A percentile compares a stretch with the other conserved stretches of the same genome.
phyloP scores from a whole-genome alignment of 1,139 yeast genomes.

The Pichia sp. region DNA sequence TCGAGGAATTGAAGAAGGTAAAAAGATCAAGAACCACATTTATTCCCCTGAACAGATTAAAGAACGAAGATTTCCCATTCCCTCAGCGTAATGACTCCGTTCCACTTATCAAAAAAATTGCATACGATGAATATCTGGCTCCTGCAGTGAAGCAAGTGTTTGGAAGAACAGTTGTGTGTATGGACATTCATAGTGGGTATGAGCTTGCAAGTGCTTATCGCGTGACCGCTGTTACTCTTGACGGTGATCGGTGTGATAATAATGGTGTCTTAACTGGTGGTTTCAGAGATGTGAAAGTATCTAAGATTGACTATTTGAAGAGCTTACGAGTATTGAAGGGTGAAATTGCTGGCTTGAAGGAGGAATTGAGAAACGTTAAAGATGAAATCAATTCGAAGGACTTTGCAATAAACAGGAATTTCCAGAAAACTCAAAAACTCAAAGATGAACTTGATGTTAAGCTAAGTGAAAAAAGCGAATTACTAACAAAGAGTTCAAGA shows the following conservation, averaged over 20 bases:
- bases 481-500: conserved; percentile 36
- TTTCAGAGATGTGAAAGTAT: conserved; percentile 59
- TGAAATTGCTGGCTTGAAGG: conserved; percentile 32
- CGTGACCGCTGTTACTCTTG: conserved; percentile 76
- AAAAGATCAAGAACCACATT: conserved; percentile 83
- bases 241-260: conserved; percentile 84
- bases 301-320: conserved; percentile 66
- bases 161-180: conserved; percentile 73
- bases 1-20: conserved; percentile 68
- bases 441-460: conserved; percentile 35
- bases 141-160: conserved; percentile 73
- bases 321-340: conserved; percentile 44
- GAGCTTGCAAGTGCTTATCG: conserved; percentile 57
- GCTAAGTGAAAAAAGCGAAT: conserved; percentile 37
- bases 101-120: conserved; percentile 70
- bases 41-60: conserved; percentile 77
- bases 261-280: conserved; percentile 91
- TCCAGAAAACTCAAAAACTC: conserved; percentile 36
- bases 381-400: conserved; percentile 38
- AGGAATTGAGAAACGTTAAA: conserved; percentile 34
- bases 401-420: conserved; percentile 40
- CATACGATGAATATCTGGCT: conserved; percentile 46
- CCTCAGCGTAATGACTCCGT: conserved; percentile 58
- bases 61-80: conserved; percentile 33
- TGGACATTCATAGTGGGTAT: conserved; percentile 61